phyloP scores from a whole-genome alignment of 164 flowering plant species.

The Nymphaea thermarum region DNA sequence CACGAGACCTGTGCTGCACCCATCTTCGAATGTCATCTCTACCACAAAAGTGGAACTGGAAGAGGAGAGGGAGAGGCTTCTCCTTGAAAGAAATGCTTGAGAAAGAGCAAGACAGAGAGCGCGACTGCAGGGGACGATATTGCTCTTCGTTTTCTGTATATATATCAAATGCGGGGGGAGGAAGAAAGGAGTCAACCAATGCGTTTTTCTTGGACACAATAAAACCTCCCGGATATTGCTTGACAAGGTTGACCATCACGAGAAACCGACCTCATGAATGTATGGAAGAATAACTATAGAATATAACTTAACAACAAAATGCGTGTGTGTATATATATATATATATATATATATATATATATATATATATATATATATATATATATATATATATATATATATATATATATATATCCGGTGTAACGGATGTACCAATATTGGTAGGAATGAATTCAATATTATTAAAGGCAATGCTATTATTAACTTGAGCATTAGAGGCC shows the following conservation, averaged over 20 bases:
- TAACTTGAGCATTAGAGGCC: too few relatives aligned
- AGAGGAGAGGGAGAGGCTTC: neutral
- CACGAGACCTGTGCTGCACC: conserved; percentile 40
- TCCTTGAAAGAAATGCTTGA: conserved; percentile 8
- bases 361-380: too few relatives aligned
- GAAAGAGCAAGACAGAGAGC: conserved; percentile 28
- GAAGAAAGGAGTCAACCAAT: neutral
- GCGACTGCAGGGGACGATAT: conserved; percentile 7
- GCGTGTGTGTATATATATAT: too few relatives aligned
- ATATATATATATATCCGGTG: too few relatives aligned
- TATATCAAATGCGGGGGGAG: neutral
- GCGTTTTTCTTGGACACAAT: neutral
- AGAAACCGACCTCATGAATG: neutral
- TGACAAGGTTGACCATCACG: conserved; percentile 40
- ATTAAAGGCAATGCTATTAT: too few relatives aligned
- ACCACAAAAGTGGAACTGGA: neutral
- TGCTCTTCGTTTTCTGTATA: too few relatives aligned
- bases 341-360: too few relatives aligned
- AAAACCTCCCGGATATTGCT: conserved; percentile 4
- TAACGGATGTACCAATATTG: too few relatives aligned
- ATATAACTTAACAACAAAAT: too few relatives aligned
- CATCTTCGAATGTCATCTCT: conserved; percentile 10
- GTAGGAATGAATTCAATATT: too few relatives aligned
- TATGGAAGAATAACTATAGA: neutral
- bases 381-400: too few relatives aligned